Percentiles rank a stretch among this genome's conserved stretches.
These are phyloP conservation scores for Hygrophoropsis aurantiaca DNA, from an alignment of 768 basidiomycete genomes.

Conservation along the genomic window DNA sequence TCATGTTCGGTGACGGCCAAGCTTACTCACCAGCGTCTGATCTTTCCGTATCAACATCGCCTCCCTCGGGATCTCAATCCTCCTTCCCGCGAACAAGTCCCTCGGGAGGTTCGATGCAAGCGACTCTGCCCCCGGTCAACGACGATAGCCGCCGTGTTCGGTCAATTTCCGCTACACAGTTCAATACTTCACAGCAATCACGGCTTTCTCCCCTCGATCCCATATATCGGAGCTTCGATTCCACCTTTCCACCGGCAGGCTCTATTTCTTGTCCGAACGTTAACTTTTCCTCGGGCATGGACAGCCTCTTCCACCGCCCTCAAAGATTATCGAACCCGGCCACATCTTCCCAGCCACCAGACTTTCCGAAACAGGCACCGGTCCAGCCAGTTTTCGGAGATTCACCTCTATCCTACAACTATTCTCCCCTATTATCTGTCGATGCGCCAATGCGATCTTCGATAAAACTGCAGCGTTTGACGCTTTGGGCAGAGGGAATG, in stretches of 20 bases:
- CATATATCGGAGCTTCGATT: constrained; percentile 27
- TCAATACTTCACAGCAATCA: constrained; percentile 26
- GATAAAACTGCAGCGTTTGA: constrained; percentile 40
- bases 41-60: constrained; percentile 28
- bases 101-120: constrained; percentile 22
- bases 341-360: constrained; percentile 11
- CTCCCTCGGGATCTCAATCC: constrained; percentile 24
- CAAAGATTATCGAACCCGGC: background rate
- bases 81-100: constrained; percentile 23
- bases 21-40: constrained; percentile 30
- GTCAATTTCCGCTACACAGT: constrained; percentile 29
- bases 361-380: background rate
- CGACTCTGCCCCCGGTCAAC: constrained; percentile 24
- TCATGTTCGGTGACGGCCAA: constrained; percentile 28
- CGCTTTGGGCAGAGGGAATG: constrained; percentile 69
- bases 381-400: too few species aligned
- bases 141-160: constrained; percentile 30
- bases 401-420: constrained; percentile 22
- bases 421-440: constrained; percentile 28
- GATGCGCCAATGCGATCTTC: constrained; percentile 31
- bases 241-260: constrained; percentile 20
- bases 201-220: constrained; percentile 31
- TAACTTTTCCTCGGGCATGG: constrained; percentile 22
- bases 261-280: constrained; percentile 23
- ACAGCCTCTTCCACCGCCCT: constrained; percentile 8